These are phyloP conservation scores for Jasminum sambac DNA, from an alignment of 257 asterid genomes.

Conservation along the genomic window DNA sequence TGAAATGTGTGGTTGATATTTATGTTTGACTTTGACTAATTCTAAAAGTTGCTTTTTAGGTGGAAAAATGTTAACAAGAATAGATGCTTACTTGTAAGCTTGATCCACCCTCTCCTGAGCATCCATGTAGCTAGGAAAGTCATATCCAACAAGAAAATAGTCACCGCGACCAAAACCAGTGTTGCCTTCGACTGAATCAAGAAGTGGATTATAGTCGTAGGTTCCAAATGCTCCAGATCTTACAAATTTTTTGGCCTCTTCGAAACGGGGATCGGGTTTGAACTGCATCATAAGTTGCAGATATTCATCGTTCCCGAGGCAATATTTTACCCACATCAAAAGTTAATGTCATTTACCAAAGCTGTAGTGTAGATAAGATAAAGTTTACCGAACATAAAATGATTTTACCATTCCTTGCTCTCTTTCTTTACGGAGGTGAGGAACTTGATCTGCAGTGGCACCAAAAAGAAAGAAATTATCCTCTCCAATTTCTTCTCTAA, in stretches of 20 bases:
- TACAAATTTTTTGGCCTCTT: constrained; percentile 89
- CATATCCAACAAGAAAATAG: constrained; percentile 88
- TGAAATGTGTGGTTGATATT: too few relatives aligned
- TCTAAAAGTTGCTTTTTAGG: too few relatives aligned
- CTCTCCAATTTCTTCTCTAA: constrained; percentile 94
- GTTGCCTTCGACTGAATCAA: constrained; percentile 91
- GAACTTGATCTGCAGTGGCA: constrained; percentile 88
- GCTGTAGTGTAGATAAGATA: constrained; percentile 3
- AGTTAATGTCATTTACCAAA: too few relatives aligned
- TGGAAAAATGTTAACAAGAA: background rate
- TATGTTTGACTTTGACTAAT: too few relatives aligned
- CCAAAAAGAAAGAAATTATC: constrained; percentile 93
- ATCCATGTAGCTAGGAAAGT: constrained; percentile 89
- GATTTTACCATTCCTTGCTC: constrained; percentile 78
- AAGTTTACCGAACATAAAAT: constrained; percentile 12
- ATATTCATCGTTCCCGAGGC: background rate
- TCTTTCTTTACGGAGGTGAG: constrained; percentile 83
- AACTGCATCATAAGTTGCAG: constrained; percentile 50
- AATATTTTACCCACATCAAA: background rate
- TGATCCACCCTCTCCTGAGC: constrained; percentile 82
- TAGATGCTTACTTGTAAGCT: constrained; percentile 86
- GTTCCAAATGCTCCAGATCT: constrained; percentile 95
- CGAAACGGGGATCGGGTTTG: constrained; percentile 91
- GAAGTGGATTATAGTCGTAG: constrained; percentile 93
- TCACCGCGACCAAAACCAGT: constrained; percentile 96